phyloP scores from a whole-genome alignment of 805 yeast species.

The Candida orba region DNA sequence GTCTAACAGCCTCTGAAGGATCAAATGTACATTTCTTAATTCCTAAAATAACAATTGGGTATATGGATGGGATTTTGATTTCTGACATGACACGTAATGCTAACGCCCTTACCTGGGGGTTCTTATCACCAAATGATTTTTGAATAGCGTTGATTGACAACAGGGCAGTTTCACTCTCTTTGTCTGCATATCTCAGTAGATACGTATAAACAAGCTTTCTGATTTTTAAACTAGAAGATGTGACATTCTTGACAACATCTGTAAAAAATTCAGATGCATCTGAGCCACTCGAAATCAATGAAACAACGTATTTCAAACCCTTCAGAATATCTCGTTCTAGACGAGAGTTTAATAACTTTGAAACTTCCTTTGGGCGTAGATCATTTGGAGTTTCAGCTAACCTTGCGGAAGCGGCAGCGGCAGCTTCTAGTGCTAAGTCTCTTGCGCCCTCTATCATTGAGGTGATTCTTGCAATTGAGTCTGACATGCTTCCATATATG shows the following conservation, averaged over 20 bases:
- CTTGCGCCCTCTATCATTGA: slow-evolving; percentile 75
- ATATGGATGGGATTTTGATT: slow-evolving; percentile 72
- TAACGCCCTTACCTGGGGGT: slow-evolving; percentile 59
- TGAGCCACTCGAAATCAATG: slow-evolving; percentile 35
- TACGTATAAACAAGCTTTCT: slow-evolving; percentile 73
- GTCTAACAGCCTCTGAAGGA: slow-evolving; percentile 68
- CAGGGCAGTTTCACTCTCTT: slow-evolving; percentile 84
- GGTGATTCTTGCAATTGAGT: slow-evolving; percentile 53
- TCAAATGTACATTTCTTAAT: slow-evolving; percentile 64
- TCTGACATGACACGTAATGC: slow-evolving; percentile 77
- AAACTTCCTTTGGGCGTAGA: slow-evolving; percentile 60
- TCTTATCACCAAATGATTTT: slow-evolving; percentile 64
- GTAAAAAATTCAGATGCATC: slow-evolving; percentile 51
- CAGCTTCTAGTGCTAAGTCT: slow-evolving; percentile 75
- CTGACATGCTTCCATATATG: slow-evolving; percentile 33
- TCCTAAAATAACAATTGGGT: slow-evolving; percentile 71
- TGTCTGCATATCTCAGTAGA: slow-evolving; percentile 67
- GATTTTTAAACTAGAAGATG: slow-evolving; percentile 55
- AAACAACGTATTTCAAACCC: slow-evolving; percentile 52
- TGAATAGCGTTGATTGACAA: slow-evolving; percentile 89
- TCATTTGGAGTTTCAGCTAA: slow-evolving; percentile 52
- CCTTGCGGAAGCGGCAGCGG: slow-evolving; percentile 66
- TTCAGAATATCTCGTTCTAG: slow-evolving; percentile 54
- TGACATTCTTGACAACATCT: slow-evolving; percentile 82
- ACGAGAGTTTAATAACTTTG: slow-evolving; percentile 58